Base-by-base conservation (phyloP, 2,329 filamentous ascomycete genomes). In the Clarireedia monteithiana region DNA sequence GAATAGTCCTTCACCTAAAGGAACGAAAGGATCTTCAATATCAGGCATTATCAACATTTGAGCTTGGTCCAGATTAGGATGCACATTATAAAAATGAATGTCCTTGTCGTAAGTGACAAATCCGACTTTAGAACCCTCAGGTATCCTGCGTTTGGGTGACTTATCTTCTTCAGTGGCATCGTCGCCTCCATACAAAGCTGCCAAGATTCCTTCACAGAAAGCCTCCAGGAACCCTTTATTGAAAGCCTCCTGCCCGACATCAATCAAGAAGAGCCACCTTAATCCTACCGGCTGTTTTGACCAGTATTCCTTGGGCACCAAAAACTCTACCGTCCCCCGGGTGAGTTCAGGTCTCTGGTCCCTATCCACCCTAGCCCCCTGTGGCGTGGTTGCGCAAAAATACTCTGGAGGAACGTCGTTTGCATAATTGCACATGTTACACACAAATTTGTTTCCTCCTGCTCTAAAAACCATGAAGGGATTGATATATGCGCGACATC, bases 1-100 rank as follows among this genome's bases (percentile, higher is more conserved):
- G 70, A 97, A 97, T 9, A 99, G 78, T 15, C 92, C 91, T 57
- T 95, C 88, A 60, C 88, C 90, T 17, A 99, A 77, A 2, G 94
- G 91, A 15, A 97, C 84, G 69, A 99, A 99, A 0, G 94, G 94
- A 63, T 99, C 94, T 66, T 97, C 91, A 49, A 99, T 81, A 68
- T 99, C 94, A 3, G 94, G 89, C 89, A 99, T 96, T 50, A 99
- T 91, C 77, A 99, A 83, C 90, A 99, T 96, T 69, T 99, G 94
- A 9, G 94, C 90, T 72, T 91, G 85, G 55, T 94, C 86, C 44
- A 96, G 76, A 42, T 80, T 80, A 39, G 90, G 73, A 67, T 85
- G 90, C 65, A 96, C 84, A 67, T 97, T 97, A 77, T 97, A 99
- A 71, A 97, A 99, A 69, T 99, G 94, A 58, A 99, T 88, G 66